phyloP scores from a whole-genome alignment of 2,329 filamentous ascomycete genomes.

The Trichoderma citrinoviride region DNA sequence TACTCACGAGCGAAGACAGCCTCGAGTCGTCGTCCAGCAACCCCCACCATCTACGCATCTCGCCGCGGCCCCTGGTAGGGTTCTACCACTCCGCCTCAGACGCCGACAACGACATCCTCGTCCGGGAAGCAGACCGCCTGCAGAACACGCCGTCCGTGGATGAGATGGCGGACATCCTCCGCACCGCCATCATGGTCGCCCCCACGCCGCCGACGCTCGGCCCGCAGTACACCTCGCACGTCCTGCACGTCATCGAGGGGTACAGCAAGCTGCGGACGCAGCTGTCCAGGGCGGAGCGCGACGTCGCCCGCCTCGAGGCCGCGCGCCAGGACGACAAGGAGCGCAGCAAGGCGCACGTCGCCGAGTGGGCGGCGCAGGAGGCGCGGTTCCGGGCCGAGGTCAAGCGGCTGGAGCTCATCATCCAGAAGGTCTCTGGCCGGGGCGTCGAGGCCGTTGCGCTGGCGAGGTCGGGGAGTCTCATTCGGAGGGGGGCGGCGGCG shows the following conservation, averaged over 20 bases:
- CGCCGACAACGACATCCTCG: constrained; percentile 21
- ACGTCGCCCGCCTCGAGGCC: constrained; percentile 40
- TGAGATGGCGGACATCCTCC: constrained; percentile 46
- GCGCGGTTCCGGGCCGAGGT: constrained; percentile 32
- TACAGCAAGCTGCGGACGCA: constrained; percentile 33
- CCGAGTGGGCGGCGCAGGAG: constrained; percentile 28
- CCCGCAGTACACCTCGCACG: constrained; percentile 42
- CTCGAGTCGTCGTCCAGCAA: background rate
- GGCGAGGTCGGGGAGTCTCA: constrained; percentile 42
- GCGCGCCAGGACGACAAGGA: constrained; percentile 34
- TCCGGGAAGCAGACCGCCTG: constrained; percentile 26
- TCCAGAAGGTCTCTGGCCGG: constrained; percentile 39
- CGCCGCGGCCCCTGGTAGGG: background rate
- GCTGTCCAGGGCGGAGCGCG: constrained; percentile 35
- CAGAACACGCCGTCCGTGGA: constrained; percentile 44
- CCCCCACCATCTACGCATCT: background rate
- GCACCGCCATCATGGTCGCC: constrained; percentile 41
- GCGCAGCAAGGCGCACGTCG: constrained; percentile 33
- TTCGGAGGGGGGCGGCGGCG: constrained; percentile 20
- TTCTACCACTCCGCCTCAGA: background rate
- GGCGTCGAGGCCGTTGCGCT: constrained; percentile 46
- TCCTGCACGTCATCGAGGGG: constrained; percentile 40
- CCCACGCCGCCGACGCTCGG: constrained; percentile 38
- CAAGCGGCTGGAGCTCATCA: constrained; percentile 34
- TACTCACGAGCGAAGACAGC: background rate